phyloP scores from a whole-genome alignment of 2,329 filamentous ascomycete species.

The Fusarium humuli region DNA sequence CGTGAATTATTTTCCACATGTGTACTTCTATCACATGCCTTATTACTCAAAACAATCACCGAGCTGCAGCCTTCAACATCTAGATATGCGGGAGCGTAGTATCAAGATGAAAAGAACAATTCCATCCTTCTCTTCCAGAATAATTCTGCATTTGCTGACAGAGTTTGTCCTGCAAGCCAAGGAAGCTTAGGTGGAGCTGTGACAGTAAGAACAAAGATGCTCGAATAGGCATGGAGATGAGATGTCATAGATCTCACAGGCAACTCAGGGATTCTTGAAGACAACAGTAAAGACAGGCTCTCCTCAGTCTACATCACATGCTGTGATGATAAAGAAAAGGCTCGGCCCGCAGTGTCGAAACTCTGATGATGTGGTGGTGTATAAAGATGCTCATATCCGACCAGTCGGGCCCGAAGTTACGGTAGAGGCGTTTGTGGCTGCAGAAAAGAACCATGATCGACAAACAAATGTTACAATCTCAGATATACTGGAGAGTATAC shows the following conservation, averaged over 20 bases:
- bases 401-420: background rate
- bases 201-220: background rate
- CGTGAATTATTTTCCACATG: background rate
- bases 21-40: conserved; percentile 7
- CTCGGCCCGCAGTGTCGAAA: conserved; percentile 40
- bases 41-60: conserved; percentile 38
- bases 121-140: conserved; percentile 22
- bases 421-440: background rate
- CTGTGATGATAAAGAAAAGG: conserved; percentile 29
- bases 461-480: background rate
- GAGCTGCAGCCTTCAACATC: conserved; percentile 5
- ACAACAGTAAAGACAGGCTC: background rate
- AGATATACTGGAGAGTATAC: background rate
- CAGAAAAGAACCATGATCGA: background rate
- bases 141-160: background rate
- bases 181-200: background rate
- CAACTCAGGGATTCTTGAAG: background rate
- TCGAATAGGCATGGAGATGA: background rate
- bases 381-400: background rate
- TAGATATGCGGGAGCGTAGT: background rate
- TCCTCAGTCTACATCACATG: conserved; percentile 8
- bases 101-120: background rate
- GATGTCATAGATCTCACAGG: background rate
- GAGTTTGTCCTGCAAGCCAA: background rate
- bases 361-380: conserved; percentile 18